Base-by-base conservation (phyloP, 2,329 filamentous ascomycete genomes). In the Ceratocystis colombiana region DNA sequence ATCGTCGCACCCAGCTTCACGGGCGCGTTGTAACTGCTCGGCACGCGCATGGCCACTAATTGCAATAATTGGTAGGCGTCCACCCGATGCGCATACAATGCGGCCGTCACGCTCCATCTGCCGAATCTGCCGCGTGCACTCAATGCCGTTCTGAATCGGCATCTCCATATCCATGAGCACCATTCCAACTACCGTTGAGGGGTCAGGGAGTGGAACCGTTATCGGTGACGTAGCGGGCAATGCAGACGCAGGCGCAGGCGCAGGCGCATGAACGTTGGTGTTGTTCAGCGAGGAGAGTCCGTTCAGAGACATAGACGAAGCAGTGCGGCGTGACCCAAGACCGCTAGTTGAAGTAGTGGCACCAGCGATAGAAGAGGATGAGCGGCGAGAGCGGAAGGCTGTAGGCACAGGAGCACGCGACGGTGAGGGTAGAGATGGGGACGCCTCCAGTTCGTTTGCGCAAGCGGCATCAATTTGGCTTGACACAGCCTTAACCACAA, bases 91-190 rank as follows among this genome's bases (percentile, higher is more conserved):
- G 66, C 73, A 75, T 53, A 76, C 73, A 3, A 87, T 76, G 68
- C 78, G 77, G 7, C 82, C 82, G 44, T 78, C 74, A 50, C 74
- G 75, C 73, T 88, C 84, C 66, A 88, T 73, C 68, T 83, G 79
- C 17, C 88, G 80, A 66, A 90, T 88, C 55, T 79, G 79, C 41
- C 79, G 78, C 12, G 85, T 86, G 71, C 86, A 88, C 1, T 84
- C 83, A 66, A 88, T 76, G 0, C 88, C 88, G 70, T 89, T 86
- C 78, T 88, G 87, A 17, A 89, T 76, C 1, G 87, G 87, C 87
- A 90, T 89, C 72, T 89, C 86, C 70, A 88, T 84, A 71, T 90
- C 88, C 87, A 90, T 90, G 22, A 90, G 77, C 20, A 90, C 82
- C 3, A 89, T 77, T 62, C 82, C 82, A 28, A 87, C 75, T 0